These are phyloP conservation scores for Candida ponderosae DNA, from an alignment of 805 yeast genomes.

Conservation along the genomic window DNA sequence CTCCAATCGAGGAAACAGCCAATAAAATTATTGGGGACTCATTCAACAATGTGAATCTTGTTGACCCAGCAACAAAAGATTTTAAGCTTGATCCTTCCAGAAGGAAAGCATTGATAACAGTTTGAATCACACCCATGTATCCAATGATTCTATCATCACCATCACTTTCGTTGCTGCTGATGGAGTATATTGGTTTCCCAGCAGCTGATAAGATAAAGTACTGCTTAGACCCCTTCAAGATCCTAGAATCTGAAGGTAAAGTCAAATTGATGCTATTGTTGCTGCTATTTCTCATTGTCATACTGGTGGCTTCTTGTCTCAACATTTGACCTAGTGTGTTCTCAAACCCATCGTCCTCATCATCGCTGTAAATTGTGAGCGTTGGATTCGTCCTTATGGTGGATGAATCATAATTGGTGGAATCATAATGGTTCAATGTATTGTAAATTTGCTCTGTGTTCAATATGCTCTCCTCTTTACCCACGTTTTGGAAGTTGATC, in stretches of 20 bases:
- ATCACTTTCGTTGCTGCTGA: constrained; percentile 40
- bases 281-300: not conserved
- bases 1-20: constrained; percentile 54
- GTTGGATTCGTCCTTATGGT: constrained; percentile 21
- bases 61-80: constrained; percentile 43
- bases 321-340: constrained; percentile 17
- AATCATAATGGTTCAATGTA: constrained; percentile 3
- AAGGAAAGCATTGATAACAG: constrained; percentile 66
- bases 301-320: constrained; percentile 8
- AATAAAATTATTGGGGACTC: constrained; percentile 67
- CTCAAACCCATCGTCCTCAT: constrained; percentile 8
- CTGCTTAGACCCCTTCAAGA: constrained; percentile 37
- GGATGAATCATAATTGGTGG: constrained; percentile 4
- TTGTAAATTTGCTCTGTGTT: constrained; percentile 3
- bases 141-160: constrained; percentile 59
- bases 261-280: too few species aligned
- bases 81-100: constrained; percentile 30
- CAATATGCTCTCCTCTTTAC: constrained; percentile 6
- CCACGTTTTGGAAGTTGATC: constrained; percentile 13
- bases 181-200: constrained; percentile 81
- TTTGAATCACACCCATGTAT: constrained; percentile 74
- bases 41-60: constrained; percentile 50
- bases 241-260: not conserved
- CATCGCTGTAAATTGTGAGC: constrained; percentile 20
- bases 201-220: constrained; percentile 75